A percentile compares a stretch with the other conserved stretches of the same genome.
Evolutionary conservation across 768 basidiomycete species (phyloP).

Genomic region (Mycena maculata): DNA sequence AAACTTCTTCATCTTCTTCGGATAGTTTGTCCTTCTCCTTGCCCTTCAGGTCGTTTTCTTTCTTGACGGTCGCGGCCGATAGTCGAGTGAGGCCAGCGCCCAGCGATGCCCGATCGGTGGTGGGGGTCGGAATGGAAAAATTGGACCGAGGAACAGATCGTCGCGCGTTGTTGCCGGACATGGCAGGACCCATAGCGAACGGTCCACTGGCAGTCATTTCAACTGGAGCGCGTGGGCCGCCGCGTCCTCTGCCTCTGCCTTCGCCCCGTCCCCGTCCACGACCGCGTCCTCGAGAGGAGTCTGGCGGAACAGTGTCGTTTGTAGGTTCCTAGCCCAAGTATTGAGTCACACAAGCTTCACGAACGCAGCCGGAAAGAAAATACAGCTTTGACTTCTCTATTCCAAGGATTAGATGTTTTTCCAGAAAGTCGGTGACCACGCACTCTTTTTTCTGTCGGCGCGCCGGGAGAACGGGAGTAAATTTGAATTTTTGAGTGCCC

Average conservation of each 20-base stretch:
- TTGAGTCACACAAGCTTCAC: constrained; percentile 18
- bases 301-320: constrained; percentile 45
- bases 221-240: constrained; percentile 59
- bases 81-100: constrained; percentile 64
- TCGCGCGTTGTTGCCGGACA: constrained; percentile 67
- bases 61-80: constrained; percentile 62
- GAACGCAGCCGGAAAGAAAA: constrained; percentile 36
- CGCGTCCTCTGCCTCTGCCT: constrained; percentile 43
- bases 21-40: constrained; percentile 41
- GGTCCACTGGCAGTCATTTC: constrained; percentile 91
- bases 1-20: constrained; percentile 71
- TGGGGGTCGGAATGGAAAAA: constrained; percentile 62
- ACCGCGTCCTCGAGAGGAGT: constrained; percentile 56
- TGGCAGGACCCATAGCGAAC: constrained; percentile 86
- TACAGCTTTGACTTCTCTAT: constrained; percentile 76
- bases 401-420: constrained; percentile 20
- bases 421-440: constrained; percentile 27
- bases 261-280: constrained; percentile 56
- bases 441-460: constrained; percentile 83
- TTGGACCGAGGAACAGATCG: constrained; percentile 66
- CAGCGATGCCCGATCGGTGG: constrained; percentile 51
- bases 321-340: constrained; percentile 58
- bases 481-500: constrained; percentile 82
- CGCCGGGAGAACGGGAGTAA: constrained; percentile 80
- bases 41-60: constrained; percentile 47